A percentile compares a stretch with the other conserved stretches of the same genome.
Conservation (phyloP, 2,329 filamentous ascomycete genomes). For the Fusarium caatingaense region DNA sequence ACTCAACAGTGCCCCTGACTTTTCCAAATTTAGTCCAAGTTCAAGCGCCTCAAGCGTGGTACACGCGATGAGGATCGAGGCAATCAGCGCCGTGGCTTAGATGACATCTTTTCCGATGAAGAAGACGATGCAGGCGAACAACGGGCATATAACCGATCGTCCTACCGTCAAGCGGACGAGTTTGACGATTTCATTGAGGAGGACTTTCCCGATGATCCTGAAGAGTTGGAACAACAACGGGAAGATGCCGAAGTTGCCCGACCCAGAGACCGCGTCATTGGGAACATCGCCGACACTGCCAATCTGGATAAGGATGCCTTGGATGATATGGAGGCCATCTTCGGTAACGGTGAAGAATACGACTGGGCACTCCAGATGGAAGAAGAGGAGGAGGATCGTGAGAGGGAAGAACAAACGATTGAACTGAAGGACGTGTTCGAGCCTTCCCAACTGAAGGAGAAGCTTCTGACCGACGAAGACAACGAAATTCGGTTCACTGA, state of each 20-base stretch:
- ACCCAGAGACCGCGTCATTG: constrained; percentile 76
- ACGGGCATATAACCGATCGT: constrained; percentile 56
- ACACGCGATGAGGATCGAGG: constrained; percentile 77
- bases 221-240: constrained; percentile 77
- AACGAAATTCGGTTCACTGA: constrained; percentile 89
- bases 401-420: constrained; percentile 83
- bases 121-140: constrained; percentile 78
- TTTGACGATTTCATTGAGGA: constrained; percentile 98
- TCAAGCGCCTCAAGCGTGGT: constrained; percentile 95
- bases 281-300: constrained; percentile 79
- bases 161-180: constrained; percentile 77
- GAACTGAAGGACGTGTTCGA: constrained; percentile 99
- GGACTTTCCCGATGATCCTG: constrained; percentile 89
- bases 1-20: constrained; percentile 3
- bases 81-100: constrained; percentile 76
- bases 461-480: constrained; percentile 94
- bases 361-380: constrained; percentile 93
- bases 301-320: constrained; percentile 92
- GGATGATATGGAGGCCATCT: constrained; percentile 96
- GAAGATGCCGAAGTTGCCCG: constrained; percentile 92
- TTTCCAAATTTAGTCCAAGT: constrained; percentile 73
- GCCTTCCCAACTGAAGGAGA: constrained; percentile 92
- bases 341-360: constrained; percentile 95
- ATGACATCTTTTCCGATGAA: constrained; percentile 95
- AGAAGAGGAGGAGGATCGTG: constrained; percentile 83